These are phyloP conservation scores for Penicillium digitatum DNA, from an alignment of 2,329 filamentous ascomycete genomes.

Conservation along the genomic window DNA sequence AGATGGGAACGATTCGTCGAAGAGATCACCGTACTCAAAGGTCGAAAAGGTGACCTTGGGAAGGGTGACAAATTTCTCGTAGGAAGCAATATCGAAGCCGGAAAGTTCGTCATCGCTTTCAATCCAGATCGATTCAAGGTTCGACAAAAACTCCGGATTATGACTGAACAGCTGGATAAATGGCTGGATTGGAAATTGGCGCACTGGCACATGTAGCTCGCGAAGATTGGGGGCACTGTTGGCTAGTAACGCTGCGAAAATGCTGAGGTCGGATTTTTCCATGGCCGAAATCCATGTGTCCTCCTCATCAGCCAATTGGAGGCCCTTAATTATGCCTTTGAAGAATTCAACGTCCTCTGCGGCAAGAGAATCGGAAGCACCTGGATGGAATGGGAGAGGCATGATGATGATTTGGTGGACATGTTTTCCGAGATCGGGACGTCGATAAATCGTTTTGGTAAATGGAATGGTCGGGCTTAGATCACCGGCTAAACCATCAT, in stretches of 20 bases:
- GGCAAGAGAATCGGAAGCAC: neutral
- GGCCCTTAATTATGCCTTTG: conserved; percentile 3
- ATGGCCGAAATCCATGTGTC: conserved; percentile 14
- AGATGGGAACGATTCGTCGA: conserved; percentile 3
- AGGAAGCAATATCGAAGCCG: conserved; percentile 11
- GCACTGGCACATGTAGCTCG: conserved; percentile 12
- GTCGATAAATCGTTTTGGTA: conserved; percentile 12
- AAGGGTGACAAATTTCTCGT: conserved; percentile 10
- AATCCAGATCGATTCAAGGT: conserved; percentile 12
- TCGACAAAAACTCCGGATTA: conserved; percentile 14
- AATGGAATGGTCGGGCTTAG: conserved; percentile 10
- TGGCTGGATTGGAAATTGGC: conserved; percentile 1
- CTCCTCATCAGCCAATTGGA: conserved; percentile 15
- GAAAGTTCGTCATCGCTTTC: neutral
- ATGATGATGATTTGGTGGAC: conserved; percentile 13
- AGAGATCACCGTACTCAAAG: conserved; percentile 18
- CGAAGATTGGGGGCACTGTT: conserved; percentile 21
- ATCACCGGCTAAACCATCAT: conserved; percentile 4
- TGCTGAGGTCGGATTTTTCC: conserved; percentile 7
- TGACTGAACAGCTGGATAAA: conserved; percentile 9
- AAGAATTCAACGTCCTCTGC: conserved; percentile 8
- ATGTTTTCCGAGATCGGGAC: conserved; percentile 18
- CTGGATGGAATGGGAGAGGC: neutral
- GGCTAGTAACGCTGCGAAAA: conserved; percentile 17
- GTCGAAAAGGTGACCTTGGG: conserved; percentile 4